Percentiles rank a stretch among this genome's conserved stretches.
Conservation (phyloP, 2,329 filamentous ascomycete genomes). For the Ampelomyces quisqualis region DNA sequence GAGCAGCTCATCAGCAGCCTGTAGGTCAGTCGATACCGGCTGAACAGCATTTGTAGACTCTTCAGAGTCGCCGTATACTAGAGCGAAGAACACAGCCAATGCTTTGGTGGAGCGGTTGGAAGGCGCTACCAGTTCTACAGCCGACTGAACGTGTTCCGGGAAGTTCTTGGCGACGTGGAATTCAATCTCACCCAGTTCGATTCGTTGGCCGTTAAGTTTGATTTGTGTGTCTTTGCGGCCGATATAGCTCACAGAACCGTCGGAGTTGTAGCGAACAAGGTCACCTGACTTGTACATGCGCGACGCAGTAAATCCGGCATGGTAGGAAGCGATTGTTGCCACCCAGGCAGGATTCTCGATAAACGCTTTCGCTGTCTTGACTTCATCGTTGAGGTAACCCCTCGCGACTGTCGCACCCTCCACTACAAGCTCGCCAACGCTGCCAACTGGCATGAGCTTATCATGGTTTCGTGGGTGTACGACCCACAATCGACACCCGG, state of each 20-base stretch:
- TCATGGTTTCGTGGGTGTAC: conserved; percentile 45
- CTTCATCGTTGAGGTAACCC: conserved; percentile 26
- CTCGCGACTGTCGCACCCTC: conserved; percentile 53
- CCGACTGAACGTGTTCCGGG: conserved; percentile 34
- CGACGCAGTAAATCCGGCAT: conserved; percentile 15
- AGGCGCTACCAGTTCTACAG: conserved; percentile 37
- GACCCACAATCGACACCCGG: conserved; percentile 43
- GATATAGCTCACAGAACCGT: conserved; percentile 31
- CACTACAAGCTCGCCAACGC: conserved; percentile 35
- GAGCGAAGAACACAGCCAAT: conserved; percentile 36
- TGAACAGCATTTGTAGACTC: conserved; percentile 13
- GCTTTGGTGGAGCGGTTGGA: conserved; percentile 33
- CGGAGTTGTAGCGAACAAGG: conserved; percentile 21
- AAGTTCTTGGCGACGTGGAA: conserved; percentile 38
- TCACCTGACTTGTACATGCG: conserved; percentile 28
- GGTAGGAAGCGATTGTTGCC: conserved; percentile 5
- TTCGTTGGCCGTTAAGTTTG: conserved; percentile 34
- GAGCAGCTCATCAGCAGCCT: conserved; percentile 31
- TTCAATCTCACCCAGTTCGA: conserved; percentile 35
- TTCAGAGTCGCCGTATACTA: conserved; percentile 14
- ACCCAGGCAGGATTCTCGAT: conserved; percentile 33
- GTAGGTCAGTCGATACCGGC: conserved; percentile 19
- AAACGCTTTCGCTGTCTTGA: conserved; percentile 32
- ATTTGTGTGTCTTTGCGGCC: conserved; percentile 35
- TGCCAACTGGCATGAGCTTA: conserved; percentile 35